Evolutionary conservation across 2,329 filamentous ascomycete genomes (phyloP), one percentile per base, ranked within the genome.

Genomic region (Beauveria bassiana): DNA sequence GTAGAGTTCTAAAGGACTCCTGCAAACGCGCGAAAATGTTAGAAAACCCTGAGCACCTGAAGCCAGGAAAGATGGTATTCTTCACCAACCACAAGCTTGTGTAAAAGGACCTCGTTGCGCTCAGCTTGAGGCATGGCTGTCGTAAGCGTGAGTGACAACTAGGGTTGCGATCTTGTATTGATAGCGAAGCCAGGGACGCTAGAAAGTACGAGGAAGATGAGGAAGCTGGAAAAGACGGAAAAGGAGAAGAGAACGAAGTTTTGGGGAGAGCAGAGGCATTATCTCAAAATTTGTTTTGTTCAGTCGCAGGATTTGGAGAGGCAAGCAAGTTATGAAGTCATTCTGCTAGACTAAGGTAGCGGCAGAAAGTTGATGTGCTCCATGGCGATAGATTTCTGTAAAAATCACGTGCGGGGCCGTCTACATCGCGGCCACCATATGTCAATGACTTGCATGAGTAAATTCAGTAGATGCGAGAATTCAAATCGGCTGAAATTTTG

Each of bases 1-100:
- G 74, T 20, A 87, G 82, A 26, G 88, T 83, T 70, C 86, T 87
- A 69, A 91, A 93, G 65, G 88, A 84, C 64, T 86, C 81, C 86
- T 93, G 63, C 16, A 49, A 20, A 22, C 3, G 49, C 20, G 14
- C 18, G 26, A 8, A 7, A 3, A 20, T 6, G 26, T 61, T 38
- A 60, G 40, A 20, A 14, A 16, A 2, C 3, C 18, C 20, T 12
- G 22, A 8, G 2, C 22, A 6, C 24, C 18, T 42, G 52, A 38
- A 60, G 18, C 5, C 49, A 3, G 26, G 12, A 28, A 14, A 10
- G 20, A 3, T 12, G 10, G n/a, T 2, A 20, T 20, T 18, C 18
- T 20, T 24, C 18, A 62, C 60, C 10, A 8, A 57, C 60, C 60
- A 58, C 60, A 12, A 62, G 54, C 6, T 43, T 42, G 42, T 40